Percentiles rank a stretch among this genome's conserved stretches.
Conservation (phyloP, 2,329 filamentous ascomycete species). For the Xenosphaeropsis pyriputrescens region DNA sequence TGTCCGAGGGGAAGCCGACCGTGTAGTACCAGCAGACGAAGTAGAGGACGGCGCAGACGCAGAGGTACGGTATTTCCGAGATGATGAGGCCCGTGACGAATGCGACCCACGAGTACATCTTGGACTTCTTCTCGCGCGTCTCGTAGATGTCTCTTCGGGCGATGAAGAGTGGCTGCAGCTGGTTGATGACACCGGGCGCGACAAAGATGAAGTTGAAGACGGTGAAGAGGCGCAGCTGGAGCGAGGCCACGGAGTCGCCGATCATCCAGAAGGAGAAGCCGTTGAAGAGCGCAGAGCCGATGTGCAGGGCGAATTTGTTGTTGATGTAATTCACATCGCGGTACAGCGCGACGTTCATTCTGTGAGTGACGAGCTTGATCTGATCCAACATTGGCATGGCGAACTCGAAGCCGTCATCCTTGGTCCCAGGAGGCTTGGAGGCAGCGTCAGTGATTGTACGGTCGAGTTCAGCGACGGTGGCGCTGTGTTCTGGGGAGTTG, state of each 20-base stretch:
- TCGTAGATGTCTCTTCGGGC: slow-evolving; percentile 41
- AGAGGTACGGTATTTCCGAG: slow-evolving; percentile 29
- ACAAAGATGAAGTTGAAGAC: slow-evolving; percentile 52
- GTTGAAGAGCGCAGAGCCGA: slow-evolving; percentile 39
- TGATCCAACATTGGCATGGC: slow-evolving; percentile 53
- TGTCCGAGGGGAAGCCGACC: slow-evolving; percentile 30
- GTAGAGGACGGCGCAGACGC: slow-evolving; percentile 27
- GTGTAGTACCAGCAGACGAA: slow-evolving; percentile 43
- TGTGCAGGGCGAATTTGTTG: slow-evolving; percentile 34
- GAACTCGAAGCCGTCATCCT: slow-evolving; percentile 49
- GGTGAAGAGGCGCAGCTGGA: slow-evolving; percentile 41
- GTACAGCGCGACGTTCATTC: slow-evolving; percentile 45
- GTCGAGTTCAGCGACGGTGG: slow-evolving; percentile 46
- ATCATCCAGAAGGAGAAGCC: slow-evolving; percentile 49
- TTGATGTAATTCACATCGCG: slow-evolving; percentile 40
- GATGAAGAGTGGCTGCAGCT: slow-evolving; percentile 44
- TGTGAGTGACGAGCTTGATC: slow-evolving; percentile 45
- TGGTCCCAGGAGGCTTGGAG: slow-evolving; percentile 23
- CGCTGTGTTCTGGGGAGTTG: slow-evolving; percentile 41
- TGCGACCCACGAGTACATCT: slow-evolving; percentile 44
- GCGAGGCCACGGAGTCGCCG: slow-evolving; percentile 30
- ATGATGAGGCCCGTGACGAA: slow-evolving; percentile 37
- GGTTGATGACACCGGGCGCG: slow-evolving; percentile 39
- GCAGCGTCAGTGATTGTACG: slow-evolving; percentile 41
- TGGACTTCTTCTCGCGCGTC: slow-evolving; percentile 41